Percentiles rank a stretch among this genome's conserved stretches.
Conservation (phyloP, 345 rosid species). For the Salix suchowensis region DNA sequence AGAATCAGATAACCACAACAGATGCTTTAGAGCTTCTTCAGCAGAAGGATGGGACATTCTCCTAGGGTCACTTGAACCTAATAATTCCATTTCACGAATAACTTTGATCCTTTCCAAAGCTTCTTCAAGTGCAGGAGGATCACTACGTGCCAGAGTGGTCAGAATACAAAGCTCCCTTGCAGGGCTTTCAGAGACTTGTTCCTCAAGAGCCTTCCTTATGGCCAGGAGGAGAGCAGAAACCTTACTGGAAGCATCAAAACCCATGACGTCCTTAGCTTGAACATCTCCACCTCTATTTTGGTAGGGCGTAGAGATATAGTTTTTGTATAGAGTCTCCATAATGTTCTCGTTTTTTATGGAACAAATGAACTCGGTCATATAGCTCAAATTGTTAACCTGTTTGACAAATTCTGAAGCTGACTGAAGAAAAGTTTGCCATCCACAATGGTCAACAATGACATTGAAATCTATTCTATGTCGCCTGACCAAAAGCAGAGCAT, state of each 20-base stretch:
- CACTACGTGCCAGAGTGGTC: slow-evolving; percentile 87
- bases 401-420: slow-evolving; percentile 75
- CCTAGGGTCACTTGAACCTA: slow-evolving; percentile 49
- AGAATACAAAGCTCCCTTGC: slow-evolving; percentile 90
- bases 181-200: slow-evolving; percentile 71
- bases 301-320: slow-evolving; percentile 37
- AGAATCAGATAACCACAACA: slow-evolving; percentile 89
- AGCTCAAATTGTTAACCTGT: slow-evolving; percentile 74
- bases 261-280: slow-evolving; percentile 30
- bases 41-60: slow-evolving; percentile 68
- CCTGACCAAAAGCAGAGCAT: slow-evolving; percentile 88
- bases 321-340: slow-evolving; percentile 63
- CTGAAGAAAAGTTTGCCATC: slow-evolving; percentile 73
- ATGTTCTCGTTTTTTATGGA: slow-evolving; percentile 74
- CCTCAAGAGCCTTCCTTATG: slow-evolving; percentile 77
- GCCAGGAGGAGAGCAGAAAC: slow-evolving; percentile 77
- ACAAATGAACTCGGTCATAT: slow-evolving; percentile 89
- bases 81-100: slow-evolving; percentile 84
- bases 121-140: slow-evolving; percentile 86
- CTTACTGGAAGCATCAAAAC: slow-evolving; percentile 42
- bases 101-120: slow-evolving; percentile 81
- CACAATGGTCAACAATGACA: slow-evolving; percentile 70
- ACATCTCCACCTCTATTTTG: slow-evolving; percentile 37
- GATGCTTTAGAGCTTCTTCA: slow-evolving; percentile 93
- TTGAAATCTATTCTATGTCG: slow-evolving; percentile 93